Evolutionary conservation across 768 basidiomycete species (phyloP).

Genomic region (Hydnum rufescens): DNA sequence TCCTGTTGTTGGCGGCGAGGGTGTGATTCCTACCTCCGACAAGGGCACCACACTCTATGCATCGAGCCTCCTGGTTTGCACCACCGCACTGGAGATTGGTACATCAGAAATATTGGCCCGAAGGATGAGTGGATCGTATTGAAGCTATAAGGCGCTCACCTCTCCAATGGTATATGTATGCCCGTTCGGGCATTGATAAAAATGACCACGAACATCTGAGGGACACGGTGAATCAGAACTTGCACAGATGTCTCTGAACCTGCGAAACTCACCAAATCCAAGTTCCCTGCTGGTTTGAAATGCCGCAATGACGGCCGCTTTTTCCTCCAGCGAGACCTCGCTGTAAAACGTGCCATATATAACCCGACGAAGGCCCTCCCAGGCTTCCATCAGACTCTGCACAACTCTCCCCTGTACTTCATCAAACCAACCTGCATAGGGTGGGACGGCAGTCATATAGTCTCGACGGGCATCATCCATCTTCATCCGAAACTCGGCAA

Average conservation of each 20-base stretch:
- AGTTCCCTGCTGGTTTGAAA: slow-evolving; percentile 13
- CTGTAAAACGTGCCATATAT: slow-evolving; percentile 31
- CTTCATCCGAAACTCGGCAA: background rate
- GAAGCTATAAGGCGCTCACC: slow-evolving; percentile 3
- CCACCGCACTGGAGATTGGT: slow-evolving; percentile 7
- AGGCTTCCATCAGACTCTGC: slow-evolving; percentile 26
- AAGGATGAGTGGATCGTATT: background rate
- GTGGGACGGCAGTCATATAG: background rate
- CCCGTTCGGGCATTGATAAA: slow-evolving; percentile 11
- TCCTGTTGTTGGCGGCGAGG: slow-evolving; percentile 5
- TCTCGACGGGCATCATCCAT: background rate
- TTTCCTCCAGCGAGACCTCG: slow-evolving; percentile 34
- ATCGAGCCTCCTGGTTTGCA: slow-evolving; percentile 6
- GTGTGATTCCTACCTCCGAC: slow-evolving; percentile 11
- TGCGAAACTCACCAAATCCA: background rate
- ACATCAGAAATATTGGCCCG: background rate
- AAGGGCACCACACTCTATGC: slow-evolving; percentile 12
- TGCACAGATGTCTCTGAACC: background rate
- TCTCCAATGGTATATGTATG: slow-evolving; percentile 11
- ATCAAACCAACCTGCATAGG: slow-evolving; percentile 22
- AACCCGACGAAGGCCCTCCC: slow-evolving; percentile 23
- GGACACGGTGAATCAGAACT: background rate
- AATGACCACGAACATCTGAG: slow-evolving; percentile 5
- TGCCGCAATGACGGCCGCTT: slow-evolving; percentile 29
- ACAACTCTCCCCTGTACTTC: slow-evolving; percentile 24